Evolutionary conservation across 208 protist species (phyloP).

Genomic region (Tritrichomonas foetus): DNA sequence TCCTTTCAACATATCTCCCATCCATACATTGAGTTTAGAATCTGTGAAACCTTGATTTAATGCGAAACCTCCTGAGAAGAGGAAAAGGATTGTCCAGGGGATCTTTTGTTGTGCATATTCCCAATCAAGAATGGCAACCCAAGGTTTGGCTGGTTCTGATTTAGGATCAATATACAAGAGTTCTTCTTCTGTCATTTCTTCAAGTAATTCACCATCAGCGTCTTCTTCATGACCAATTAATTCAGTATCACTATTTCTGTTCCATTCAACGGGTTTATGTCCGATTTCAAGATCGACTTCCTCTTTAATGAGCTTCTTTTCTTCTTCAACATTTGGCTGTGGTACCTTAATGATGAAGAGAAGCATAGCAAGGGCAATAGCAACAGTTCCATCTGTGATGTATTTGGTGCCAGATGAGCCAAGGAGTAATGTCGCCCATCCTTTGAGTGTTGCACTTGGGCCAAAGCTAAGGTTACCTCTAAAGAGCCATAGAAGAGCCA

Average conservation of each 20-base stretch:
- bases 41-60: slow-evolving; percentile 45
- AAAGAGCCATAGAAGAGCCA: background rate
- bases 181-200: background rate
- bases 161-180: background rate
- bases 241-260: background rate
- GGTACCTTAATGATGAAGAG: slow-evolving; percentile 11
- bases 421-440: background rate
- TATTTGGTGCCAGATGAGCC: background rate
- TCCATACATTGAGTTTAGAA: slow-evolving; percentile 5
- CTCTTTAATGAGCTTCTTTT: background rate
- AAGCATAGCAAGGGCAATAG: background rate
- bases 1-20: background rate
- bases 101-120: slow-evolving; percentile 41
- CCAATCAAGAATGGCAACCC: slow-evolving; percentile 22
- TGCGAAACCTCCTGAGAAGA: slow-evolving; percentile 51
- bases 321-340: background rate
- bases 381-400: background rate
- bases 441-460: background rate
- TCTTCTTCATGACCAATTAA: background rate
- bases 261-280: background rate
- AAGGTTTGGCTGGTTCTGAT: background rate
- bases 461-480: background rate
- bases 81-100: slow-evolving; percentile 48
- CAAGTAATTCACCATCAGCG: background rate
- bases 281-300: background rate